phyloP scores from a whole-genome alignment of 768 basidiomycete species.

The Asterophora lycoperdoides region DNA sequence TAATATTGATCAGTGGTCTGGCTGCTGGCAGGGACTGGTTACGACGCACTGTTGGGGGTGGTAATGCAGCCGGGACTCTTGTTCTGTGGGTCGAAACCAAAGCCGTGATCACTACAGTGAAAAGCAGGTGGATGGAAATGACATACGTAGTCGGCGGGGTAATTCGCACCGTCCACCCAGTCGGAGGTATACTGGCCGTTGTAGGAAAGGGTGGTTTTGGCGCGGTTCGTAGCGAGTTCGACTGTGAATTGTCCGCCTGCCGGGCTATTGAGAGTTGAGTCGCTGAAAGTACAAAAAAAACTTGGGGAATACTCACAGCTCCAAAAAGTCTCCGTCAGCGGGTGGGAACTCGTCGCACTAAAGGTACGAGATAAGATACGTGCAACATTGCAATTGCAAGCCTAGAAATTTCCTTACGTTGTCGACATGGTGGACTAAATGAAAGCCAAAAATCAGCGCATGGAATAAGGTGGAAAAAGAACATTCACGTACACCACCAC shows the following conservation, averaged over 20 bases:
- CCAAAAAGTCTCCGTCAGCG: slow-evolving; percentile 34
- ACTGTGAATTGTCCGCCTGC: slow-evolving; percentile 45
- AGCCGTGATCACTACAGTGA: neutral
- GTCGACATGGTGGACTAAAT: too few species aligned
- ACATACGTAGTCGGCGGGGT: slow-evolving; percentile 44
- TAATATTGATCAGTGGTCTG: too few species aligned
- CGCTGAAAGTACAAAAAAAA: too few species aligned
- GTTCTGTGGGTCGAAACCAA: slow-evolving; percentile 20
- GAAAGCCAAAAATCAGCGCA: neutral
- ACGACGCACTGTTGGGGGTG: slow-evolving; percentile 39
- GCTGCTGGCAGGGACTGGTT: neutral
- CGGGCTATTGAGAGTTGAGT: slow-evolving; percentile 38
- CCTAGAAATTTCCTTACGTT: slow-evolving; percentile 23
- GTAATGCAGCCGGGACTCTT: slow-evolving; percentile 40
- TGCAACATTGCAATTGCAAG: neutral
- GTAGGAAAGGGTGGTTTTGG: slow-evolving; percentile 41
- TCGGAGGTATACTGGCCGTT: slow-evolving; percentile 32
- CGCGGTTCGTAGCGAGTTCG: slow-evolving; percentile 47
- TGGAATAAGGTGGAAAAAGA: neutral
- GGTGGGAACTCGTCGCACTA: slow-evolving; percentile 44
- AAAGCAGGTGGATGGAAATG: neutral
- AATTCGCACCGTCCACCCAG: slow-evolving; percentile 43
- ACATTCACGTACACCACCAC: slow-evolving; percentile 42
- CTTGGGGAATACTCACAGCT: slow-evolving; percentile 31
- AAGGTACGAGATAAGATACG: neutral